Conservation (phyloP, 2,329 filamentous ascomycete species). For the Aspergillus flavus region DNA sequence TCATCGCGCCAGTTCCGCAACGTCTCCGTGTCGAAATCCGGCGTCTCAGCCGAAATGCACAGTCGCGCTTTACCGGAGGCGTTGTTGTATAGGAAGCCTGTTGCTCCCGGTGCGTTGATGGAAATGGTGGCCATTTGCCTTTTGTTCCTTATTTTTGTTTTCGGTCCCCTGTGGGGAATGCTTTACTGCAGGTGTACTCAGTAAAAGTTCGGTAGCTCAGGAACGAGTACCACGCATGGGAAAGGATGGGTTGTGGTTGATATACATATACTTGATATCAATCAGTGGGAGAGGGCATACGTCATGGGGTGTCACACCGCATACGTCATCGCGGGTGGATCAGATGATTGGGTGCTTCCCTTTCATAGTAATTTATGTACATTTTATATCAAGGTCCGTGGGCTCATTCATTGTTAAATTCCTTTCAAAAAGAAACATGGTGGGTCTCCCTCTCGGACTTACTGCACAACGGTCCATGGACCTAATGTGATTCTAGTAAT, state of each 20-base stretch:
- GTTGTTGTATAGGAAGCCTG: slow-evolving; percentile 39
- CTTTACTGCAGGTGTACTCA: neutral
- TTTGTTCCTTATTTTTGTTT: slow-evolving; percentile 41
- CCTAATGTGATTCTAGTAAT: too few relatives aligned
- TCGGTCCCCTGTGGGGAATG: neutral
- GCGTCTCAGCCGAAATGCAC: slow-evolving; percentile 37
- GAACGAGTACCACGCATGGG: neutral
- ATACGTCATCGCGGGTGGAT: neutral
- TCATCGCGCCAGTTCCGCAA: slow-evolving; percentile 61
- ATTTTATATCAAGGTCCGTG: neutral
- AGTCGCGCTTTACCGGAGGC: slow-evolving; percentile 35
- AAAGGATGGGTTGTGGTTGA: neutral
- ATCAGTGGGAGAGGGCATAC: neutral
- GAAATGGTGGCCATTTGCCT: slow-evolving; percentile 42
- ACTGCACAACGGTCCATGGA: too few relatives aligned
- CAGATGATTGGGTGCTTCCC: neutral
- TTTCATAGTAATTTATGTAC: neutral
- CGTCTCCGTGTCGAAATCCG: slow-evolving; percentile 56
- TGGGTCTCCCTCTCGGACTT: too few relatives aligned
- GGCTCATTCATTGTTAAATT: neutral
- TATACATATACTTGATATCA: neutral
- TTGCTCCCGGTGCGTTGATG: slow-evolving; percentile 35
- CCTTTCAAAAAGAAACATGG: neutral
- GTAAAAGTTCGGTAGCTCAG: neutral
- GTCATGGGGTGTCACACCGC: neutral